Percentiles rank a stretch among this genome's conserved stretches.
phyloP scores from a whole-genome alignment of 1,139 yeast genomes.

The Wickerhamomyces sp. region DNA sequence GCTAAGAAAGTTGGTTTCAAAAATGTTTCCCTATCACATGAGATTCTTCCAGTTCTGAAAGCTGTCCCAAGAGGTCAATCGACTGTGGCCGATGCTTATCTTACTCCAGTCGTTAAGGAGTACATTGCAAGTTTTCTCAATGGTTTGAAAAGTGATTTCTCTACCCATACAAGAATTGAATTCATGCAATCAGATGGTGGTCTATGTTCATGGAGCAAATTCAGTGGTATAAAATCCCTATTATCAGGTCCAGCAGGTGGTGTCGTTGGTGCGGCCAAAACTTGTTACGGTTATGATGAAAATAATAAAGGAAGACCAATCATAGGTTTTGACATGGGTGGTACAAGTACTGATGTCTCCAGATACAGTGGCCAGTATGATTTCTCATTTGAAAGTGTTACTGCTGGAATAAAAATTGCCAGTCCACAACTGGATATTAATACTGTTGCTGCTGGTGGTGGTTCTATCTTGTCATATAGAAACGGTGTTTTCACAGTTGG shows the following conservation, averaged over 20 bases:
- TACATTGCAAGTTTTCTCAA: constrained; percentile 38
- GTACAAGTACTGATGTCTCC: constrained; percentile 57
- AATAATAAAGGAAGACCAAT: constrained; percentile 29
- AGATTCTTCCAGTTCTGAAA: constrained; percentile 69
- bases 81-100: constrained; percentile 70
- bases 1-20: constrained; percentile 57
- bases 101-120: constrained; percentile 65
- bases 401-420: constrained; percentile 53
- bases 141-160: constrained; percentile 57
- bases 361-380: constrained; percentile 44
- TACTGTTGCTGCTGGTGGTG: constrained; percentile 63
- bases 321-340: constrained; percentile 61
- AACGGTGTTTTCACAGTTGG: constrained; percentile 55
- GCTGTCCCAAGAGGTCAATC: constrained; percentile 68
- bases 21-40: constrained; percentile 59
- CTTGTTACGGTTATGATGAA: constrained; percentile 39
- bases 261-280: constrained; percentile 51
- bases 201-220: constrained; percentile 36
- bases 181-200: constrained; percentile 65
- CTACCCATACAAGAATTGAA: constrained; percentile 39
- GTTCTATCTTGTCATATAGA: constrained; percentile 45
- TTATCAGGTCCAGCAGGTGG: constrained; percentile 63
- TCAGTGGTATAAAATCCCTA: constrained; percentile 49
- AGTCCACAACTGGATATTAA: constrained; percentile 55
- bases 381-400: constrained; percentile 49